Base-by-base conservation (phyloP, 495 filamentous ascomycete species). In the Talaromyces wortmannii region DNA sequence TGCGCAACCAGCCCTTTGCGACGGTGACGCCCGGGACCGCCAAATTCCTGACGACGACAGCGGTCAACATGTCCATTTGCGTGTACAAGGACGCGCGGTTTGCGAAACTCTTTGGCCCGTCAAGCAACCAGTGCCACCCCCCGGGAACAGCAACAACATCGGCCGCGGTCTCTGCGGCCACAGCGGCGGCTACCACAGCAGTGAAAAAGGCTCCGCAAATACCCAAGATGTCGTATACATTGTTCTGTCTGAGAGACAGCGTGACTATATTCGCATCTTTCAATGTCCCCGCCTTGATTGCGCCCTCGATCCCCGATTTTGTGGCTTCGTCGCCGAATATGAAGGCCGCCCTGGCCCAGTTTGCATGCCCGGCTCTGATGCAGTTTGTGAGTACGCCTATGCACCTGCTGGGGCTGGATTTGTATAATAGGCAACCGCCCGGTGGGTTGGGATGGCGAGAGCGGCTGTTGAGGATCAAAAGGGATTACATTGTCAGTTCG, bases 191-290 rank as follows among this genome's bases (percentile, higher is more conserved):
- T 8, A 53, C 45, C 12, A 57, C 23, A 43, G 18, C 40, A n/a
- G 36, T 33, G 42, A 57, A 42, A n/a, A 33, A 40, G 29, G 18
- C 66, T 7, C 63, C 62, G 13, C 60, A 69, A 45, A 66, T 81
- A 7, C 78, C 78, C 4, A 64, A 64, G 53, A 57, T 69, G 11
- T 88, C 87, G 31, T 95, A 91, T 70, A 62, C 75, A 0, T 82
- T 97, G 55, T 97, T 97, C 77, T 83, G 88, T 8, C 63, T 84
- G 51, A 83, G 94, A 59, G 92, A 97, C 71, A 90, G 87, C 67
- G 70, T 96, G 57, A 97, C 92, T 16, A 90, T 97, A 68, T 95
- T 95, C 71, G 91, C 88, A 23, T 90, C 85, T 42, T 97, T 97
- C 79, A 97, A 96, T 67, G 76, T 96, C 29, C 92, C 92, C 0